These are phyloP conservation scores for Chrysanthemum lavandulifolium DNA, from an alignment of 129 eudicot species.

Conservation along the genomic window DNA sequence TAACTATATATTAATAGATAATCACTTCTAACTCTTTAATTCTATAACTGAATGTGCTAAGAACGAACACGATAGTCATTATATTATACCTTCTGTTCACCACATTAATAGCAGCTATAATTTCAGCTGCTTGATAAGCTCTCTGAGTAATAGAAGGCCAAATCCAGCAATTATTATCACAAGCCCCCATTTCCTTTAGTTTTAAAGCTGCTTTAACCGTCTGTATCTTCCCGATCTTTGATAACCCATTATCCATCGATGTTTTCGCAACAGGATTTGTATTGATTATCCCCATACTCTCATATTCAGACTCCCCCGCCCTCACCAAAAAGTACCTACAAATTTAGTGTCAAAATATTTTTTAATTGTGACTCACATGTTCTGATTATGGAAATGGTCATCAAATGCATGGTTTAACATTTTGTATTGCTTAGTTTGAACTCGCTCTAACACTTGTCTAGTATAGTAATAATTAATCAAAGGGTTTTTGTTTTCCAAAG, in stretches of 20 bases:
- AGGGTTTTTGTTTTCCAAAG: too few species aligned
- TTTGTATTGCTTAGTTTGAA: too few species aligned
- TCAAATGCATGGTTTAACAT: too few species aligned
- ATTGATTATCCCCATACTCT: slow-evolving; percentile 80
- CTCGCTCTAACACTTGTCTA: too few species aligned
- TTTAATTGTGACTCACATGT: too few species aligned
- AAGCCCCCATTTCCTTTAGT: slow-evolving; percentile 78
- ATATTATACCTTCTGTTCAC: slow-evolving; percentile 60
- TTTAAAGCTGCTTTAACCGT: slow-evolving; percentile 76
- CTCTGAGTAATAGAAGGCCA: slow-evolving; percentile 99
- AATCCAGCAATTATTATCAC: slow-evolving; percentile 89
- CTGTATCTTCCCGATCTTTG: slow-evolving; percentile 75
- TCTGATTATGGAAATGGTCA: too few species aligned
- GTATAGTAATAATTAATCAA: too few species aligned
- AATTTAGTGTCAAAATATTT: background rate
- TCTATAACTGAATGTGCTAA: background rate
- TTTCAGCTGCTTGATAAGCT: slow-evolving; percentile 97
- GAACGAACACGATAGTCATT: background rate
- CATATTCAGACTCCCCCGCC: slow-evolving; percentile 94
- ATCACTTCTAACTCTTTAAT: background rate
- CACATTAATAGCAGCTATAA: slow-evolving; percentile 74
- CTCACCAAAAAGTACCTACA: slow-evolving; percentile 89
- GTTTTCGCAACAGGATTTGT: slow-evolving; percentile 96
- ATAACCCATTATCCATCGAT: slow-evolving; percentile 85
- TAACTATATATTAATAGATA: too few species aligned